Base-by-base conservation (phyloP, 352 stramenopile genomes). In the Globisporangium orthogonon region DNA sequence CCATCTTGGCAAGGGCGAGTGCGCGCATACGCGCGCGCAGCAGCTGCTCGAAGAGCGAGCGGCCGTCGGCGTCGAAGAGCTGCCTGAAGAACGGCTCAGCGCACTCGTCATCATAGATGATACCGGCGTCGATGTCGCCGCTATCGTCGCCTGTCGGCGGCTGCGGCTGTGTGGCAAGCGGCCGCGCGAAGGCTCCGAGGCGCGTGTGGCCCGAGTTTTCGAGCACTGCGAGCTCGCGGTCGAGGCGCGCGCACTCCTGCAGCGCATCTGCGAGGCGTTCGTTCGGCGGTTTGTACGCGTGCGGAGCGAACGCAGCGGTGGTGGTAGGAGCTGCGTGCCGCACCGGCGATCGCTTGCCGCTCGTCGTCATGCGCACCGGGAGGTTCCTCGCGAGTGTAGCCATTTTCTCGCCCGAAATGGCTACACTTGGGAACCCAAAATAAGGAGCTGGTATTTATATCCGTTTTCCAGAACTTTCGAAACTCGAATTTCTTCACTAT, bases 111-210 rank as follows among this genome's bases (percentile, higher is more conserved):
- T 49, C 44, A 7, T 30, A 31, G 7, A n/a, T 18, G 65, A 39
- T 47, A 23, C 23, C 23, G 62, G 41, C 7, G 62, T 31, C 46
- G 0, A 11, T 45, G 28, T 61, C 50, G 15, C 53, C 51, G 37
- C 52, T 44, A 0, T 52, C 46, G 15, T 33, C 37, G 2, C 2
- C 39, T 33, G 23, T n/a, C 33, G 31, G 49, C 28, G 6, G 33
- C 9, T 1, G 17, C 28, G 31, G 28, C 39, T 79, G 65, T 30
- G 55, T 71, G 11, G 57, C 65, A 3, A 88, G 59, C 15, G 78
- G 72, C 50, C 78, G 83, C 0, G 73, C 72, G 40, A 91, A 91
- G n/a, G 62, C 73, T 23, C 80, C 80, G 2, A 89, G 44, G 35
- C 71, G 71, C 17, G 57, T 70, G 45, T 89, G 71, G 1, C 74